Conservation (phyloP, 495 filamentous ascomycete genomes). For the Thermochaetoides thermophila region DNA sequence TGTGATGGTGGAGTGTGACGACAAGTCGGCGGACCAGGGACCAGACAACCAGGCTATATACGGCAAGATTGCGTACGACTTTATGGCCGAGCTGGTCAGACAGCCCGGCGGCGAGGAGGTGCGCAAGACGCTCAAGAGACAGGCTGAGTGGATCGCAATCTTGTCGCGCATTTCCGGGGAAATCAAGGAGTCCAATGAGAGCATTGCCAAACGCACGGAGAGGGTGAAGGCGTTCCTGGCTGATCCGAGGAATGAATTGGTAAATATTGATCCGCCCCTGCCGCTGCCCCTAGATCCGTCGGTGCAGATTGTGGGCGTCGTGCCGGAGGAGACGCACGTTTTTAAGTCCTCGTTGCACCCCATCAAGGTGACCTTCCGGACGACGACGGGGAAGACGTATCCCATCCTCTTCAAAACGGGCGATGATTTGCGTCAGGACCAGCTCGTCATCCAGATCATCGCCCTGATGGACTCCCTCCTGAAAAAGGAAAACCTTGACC, state of each 20-base stretch:
- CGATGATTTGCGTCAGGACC: constrained; percentile 92
- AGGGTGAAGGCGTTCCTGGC: constrained; percentile 65
- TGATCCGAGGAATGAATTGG: constrained; percentile 79
- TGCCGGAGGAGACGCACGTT: constrained; percentile 73
- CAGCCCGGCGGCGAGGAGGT: constrained; percentile 49
- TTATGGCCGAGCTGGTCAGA: constrained; percentile 68
- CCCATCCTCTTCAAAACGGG: constrained; percentile 94
- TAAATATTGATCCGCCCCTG: constrained; percentile 69
- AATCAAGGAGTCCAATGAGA: constrained; percentile 66
- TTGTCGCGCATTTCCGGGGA: constrained; percentile 84
- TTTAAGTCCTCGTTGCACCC: constrained; percentile 92
- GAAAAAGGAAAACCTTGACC: constrained; percentile 90
- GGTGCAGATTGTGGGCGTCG: constrained; percentile 59
- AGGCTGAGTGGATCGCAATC: constrained; percentile 79
- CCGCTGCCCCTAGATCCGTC: constrained; percentile 82
- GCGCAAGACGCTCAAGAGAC: constrained; percentile 60
- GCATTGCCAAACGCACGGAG: constrained; percentile 63
- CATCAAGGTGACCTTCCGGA: constrained; percentile 82
- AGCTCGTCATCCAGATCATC: constrained; percentile 96
- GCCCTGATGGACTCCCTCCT: constrained; percentile 94
- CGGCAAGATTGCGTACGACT: constrained; percentile 83
- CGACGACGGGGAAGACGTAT: constrained; percentile 58
- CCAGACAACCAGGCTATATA: constrained; percentile 69
- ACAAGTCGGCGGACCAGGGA: constrained; percentile 54
- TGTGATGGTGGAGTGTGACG: constrained; percentile 87